phyloP scores from a whole-genome alignment of 495 filamentous ascomycete genomes.

The Penicillium soppii region DNA sequence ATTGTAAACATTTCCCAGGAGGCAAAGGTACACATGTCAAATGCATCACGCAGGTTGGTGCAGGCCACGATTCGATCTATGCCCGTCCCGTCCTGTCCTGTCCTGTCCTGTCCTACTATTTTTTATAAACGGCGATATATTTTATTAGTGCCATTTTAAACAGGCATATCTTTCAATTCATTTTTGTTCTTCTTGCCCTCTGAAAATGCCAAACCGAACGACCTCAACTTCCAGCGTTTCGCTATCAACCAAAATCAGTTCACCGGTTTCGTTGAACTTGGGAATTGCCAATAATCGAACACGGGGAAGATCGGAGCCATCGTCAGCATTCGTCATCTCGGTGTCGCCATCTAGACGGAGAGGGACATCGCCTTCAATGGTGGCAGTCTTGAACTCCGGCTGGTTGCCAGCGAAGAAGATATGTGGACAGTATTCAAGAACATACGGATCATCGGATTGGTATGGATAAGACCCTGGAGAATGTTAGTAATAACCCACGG shows the following conservation, averaged over 20 bases:
- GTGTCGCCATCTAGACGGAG: constrained; percentile 37
- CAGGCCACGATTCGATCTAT: too few relatives aligned
- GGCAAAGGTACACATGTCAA: too few relatives aligned
- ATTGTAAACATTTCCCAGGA: too few relatives aligned
- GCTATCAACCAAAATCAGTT: constrained; percentile 81
- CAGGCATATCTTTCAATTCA: constrained; percentile 18
- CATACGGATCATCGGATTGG: constrained; percentile 85
- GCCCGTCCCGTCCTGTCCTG: too few relatives aligned
- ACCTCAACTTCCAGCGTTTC: constrained; percentile 79
- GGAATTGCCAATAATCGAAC: constrained; percentile 80
- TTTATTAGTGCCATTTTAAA: constrained; percentile 1
- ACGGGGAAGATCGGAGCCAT: constrained; percentile 54
- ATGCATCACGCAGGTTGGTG: too few relatives aligned
- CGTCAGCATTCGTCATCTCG: constrained; percentile 40
- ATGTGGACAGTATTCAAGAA: constrained; percentile 80
- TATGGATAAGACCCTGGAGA: constrained; percentile 87
- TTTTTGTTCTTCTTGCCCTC: constrained; percentile 43
- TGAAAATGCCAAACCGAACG: constrained; percentile 61
- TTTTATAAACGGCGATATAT: too few relatives aligned
- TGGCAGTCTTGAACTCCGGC: constrained; percentile 71
- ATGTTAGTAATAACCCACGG: constrained; percentile 4
- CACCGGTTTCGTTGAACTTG: constrained; percentile 73
- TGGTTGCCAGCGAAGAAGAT: constrained; percentile 91
- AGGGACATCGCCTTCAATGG: constrained; percentile 57
- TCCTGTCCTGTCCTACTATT: too few relatives aligned